Base-by-base conservation (phyloP, 768 basidiomycete genomes). In the Lactarius sp. region DNA sequence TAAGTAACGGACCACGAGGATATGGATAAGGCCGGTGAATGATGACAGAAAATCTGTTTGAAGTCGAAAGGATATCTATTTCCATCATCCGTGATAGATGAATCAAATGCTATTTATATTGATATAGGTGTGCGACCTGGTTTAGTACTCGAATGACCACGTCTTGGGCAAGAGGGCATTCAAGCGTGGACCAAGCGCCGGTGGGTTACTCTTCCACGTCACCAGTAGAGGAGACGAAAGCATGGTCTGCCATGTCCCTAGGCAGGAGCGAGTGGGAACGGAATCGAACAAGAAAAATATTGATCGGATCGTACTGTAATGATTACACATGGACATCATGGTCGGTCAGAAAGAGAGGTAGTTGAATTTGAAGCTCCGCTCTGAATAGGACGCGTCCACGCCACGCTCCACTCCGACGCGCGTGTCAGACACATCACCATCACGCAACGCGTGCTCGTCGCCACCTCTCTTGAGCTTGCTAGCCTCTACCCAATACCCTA, bases 131-230 rank as follows among this genome's bases (percentile, higher is more conserved):
- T 82, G 77, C 85, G 69, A 77, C 84, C 75, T 74, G 79, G 81
- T 77, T 86, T 88, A 89, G 87, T 89, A 87, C 87, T 88, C 86
- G 81, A 84, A 81, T 81, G 81, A 70, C 84, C 87, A 88, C 75
- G 59, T 64, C 72, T 60, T 62, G 69, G 63, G 71, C 70, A 79
- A 77, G 80, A 79, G 78, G 80, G 72, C 82, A 82, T 78, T 83
- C 86, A 84, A 90, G 87, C 80, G 87, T 89, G 87, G 87, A 89
- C 83, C 82, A 79, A 75, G 83, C 75, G 74, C 60, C 59, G 46
- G 39, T 4, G 36, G 18, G 20, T 60, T 81, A 54, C 41, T 89
- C 81, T 89, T 78, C 88, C 88, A 89, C 85, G 64, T 73, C 77
- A 77, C 86, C 78, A 84, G 87, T 87, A 81, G 39, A 74, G 84